Base-by-base conservation (phyloP, 2,329 filamentous ascomycete species). In the Fusarium euwallaceae region DNA sequence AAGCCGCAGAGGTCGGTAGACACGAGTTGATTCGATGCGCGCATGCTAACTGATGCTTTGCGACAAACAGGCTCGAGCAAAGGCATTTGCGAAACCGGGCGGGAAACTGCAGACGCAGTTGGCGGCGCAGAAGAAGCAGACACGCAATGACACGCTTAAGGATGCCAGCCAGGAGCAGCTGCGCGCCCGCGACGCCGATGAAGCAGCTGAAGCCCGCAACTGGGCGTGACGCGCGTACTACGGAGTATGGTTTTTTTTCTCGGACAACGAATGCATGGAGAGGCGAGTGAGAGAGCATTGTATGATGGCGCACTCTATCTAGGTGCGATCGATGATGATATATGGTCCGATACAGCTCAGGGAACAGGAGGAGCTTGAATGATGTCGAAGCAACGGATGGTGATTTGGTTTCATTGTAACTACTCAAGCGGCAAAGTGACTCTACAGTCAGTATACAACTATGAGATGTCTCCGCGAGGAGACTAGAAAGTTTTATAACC, bases 1-100 rank as follows among this genome's bases (percentile, higher is more conserved):
- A 91, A 74, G 95, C 95, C 62, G 95, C 95, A 70, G 94, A 97
- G 92, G 95, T 97, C 82, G 81, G 91, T 85, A 63, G 48, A 34
- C 20, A 29, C 37, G 29, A 24, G 41, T 6, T 6, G 22, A 27
- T 24, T 6, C 45, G 27, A 55, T 55, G 51, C 51, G 51, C 51
- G 17, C 51, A 55, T 6, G 2, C 48, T 55, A 29, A 12, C 22
- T 39, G 55, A 22, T 11, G 36, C 20, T 17, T 39, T 58, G 55
- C 34, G 32, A 51, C 55, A 36, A 36, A 59, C 24, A 95, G 93
- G 92, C 92, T 80, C 89, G 94, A 74, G 91, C 91, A 22, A 90
- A 91, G 76, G 88, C 89, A 37, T 81, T 87, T 56, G 84, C 83
- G 69, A 91, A 86, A 83, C 84, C 84, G 56, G 90, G 91, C 77